Evolutionary conservation across 1,139 yeast genomes (phyloP).

Genomic region (Candida labiduridarum): DNA sequence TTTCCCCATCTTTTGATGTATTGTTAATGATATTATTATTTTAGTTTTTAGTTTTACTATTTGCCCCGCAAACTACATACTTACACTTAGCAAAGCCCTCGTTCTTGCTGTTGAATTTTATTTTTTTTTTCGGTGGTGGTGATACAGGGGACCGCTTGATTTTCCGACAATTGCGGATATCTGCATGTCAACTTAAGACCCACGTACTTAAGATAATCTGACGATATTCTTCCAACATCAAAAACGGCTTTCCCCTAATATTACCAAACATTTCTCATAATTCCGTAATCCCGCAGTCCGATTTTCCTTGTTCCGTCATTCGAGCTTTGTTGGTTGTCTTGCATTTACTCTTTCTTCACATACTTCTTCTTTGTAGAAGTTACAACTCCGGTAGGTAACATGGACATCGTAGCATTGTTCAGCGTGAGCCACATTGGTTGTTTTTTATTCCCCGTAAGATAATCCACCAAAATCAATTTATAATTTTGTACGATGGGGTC

Average conservation of each 20-base stretch:
- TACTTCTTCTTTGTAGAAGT: slow-evolving; percentile 8
- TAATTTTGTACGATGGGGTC: slow-evolving; percentile 25
- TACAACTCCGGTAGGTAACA: slow-evolving; percentile 24
- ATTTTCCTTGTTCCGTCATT: neutral
- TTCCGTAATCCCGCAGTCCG: neutral
- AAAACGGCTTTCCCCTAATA: neutral
- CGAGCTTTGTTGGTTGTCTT: too few species aligned
- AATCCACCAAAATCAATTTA: slow-evolving; percentile 27
- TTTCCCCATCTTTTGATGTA: too few species aligned
- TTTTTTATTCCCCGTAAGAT: slow-evolving; percentile 28
- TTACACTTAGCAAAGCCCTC: neutral
- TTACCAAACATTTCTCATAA: neutral
- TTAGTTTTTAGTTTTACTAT: too few species aligned
- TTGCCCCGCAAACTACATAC: too few species aligned
- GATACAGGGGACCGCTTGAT: too few species aligned
- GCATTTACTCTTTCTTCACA: slow-evolving; percentile 3
- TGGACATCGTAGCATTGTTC: slow-evolving; percentile 31
- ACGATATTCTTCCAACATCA: too few species aligned
- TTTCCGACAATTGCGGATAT: slow-evolving; percentile 1
- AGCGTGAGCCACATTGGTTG: slow-evolving; percentile 35
- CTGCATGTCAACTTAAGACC: neutral
- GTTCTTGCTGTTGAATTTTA: neutral
- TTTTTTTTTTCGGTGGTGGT: neutral
- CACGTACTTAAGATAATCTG: too few species aligned
- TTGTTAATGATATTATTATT: too few species aligned